Conservation (phyloP, 148 eudicot species). For the Vaccinium macrocarpon region DNA sequence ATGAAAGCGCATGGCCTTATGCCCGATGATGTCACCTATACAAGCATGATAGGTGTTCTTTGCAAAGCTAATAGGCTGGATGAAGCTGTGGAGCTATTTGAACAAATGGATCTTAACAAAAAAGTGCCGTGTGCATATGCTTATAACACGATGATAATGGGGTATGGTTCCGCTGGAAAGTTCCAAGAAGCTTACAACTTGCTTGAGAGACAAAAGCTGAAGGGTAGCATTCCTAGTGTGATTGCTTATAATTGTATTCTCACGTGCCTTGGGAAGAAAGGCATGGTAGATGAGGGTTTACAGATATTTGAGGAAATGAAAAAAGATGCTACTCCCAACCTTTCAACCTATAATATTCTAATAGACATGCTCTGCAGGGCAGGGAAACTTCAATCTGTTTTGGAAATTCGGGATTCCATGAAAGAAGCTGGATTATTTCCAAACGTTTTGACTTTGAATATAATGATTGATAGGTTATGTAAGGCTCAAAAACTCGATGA, state of each 20-base stretch:
- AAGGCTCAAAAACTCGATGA: conserved; percentile 71
- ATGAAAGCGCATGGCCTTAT: conserved; percentile 64
- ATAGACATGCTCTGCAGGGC: conserved; percentile 6
- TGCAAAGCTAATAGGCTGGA: conserved; percentile 68
- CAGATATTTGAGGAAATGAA: conserved; percentile 7
- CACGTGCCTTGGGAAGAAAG: conserved; percentile 24
- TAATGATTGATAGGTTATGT: conserved; percentile 83
- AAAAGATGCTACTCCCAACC: conserved; percentile 1
- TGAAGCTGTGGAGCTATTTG: conserved; percentile 86
- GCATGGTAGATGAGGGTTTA: neutral
- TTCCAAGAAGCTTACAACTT: conserved; percentile 74
- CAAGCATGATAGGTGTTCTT: conserved; percentile 88
- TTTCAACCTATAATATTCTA: conserved; percentile 6
- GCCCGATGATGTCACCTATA: conserved; percentile 90
- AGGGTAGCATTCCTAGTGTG: conserved; percentile 85
- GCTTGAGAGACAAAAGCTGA: conserved; percentile 80
- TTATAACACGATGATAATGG: conserved; percentile 97
- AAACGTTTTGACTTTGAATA: conserved; percentile 32
- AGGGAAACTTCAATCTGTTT: conserved; percentile 4
- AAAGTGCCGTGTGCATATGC: conserved; percentile 97
- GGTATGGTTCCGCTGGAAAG: conserved; percentile 82
- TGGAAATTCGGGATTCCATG: conserved; percentile 2
- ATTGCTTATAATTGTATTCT: conserved; percentile 84
- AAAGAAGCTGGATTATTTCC: conserved; percentile 8
- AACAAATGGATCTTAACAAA: conserved; percentile 70